These are phyloP conservation scores for Erodium moschatum DNA, from an alignment of 441 rosid species.

Conservation along the genomic window DNA sequence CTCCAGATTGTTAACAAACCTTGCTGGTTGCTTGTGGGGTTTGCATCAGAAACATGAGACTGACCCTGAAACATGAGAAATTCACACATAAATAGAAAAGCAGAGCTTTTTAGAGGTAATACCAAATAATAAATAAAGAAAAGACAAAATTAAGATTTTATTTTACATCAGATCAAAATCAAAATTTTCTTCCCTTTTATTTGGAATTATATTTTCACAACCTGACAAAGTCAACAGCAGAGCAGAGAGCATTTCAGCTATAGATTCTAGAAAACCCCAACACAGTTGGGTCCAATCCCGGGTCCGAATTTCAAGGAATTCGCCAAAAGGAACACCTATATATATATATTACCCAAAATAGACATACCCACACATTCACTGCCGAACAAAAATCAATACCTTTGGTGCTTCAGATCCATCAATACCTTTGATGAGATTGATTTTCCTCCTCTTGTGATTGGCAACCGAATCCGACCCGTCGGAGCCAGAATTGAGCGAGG, in stretches of 20 bases:
- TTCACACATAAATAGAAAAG: no score
- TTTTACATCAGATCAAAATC: background rate
- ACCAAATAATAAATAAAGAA: no score
- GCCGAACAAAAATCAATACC: constrained; percentile 21
- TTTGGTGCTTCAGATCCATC: constrained; percentile 39
- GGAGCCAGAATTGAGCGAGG: no score
- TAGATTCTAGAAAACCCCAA: constrained; percentile 21
- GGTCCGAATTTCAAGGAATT: constrained; percentile 29
- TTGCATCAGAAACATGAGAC: constrained; percentile 32
- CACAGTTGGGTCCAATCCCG: constrained; percentile 25
- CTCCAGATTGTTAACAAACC: constrained; percentile 30
- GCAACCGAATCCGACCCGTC: no score
- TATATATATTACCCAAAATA: constrained; percentile 9
- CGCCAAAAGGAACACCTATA: background rate
- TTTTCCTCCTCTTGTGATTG: constrained; percentile 33
- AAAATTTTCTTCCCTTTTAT: background rate
- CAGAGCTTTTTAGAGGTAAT: no score
- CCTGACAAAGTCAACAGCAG: constrained; percentile 28
- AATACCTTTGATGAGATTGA: constrained; percentile 39
- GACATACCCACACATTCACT: background rate
- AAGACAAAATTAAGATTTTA: no score
- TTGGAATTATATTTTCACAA: background rate
- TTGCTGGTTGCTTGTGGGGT: constrained; percentile 30
- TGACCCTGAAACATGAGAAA: constrained; percentile 46
- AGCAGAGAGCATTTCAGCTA: constrained; percentile 6